Percentiles rank a stretch among this genome's conserved stretches.
Conservation (phyloP, 345 rosid genomes). For the Citrus unshiu region DNA sequence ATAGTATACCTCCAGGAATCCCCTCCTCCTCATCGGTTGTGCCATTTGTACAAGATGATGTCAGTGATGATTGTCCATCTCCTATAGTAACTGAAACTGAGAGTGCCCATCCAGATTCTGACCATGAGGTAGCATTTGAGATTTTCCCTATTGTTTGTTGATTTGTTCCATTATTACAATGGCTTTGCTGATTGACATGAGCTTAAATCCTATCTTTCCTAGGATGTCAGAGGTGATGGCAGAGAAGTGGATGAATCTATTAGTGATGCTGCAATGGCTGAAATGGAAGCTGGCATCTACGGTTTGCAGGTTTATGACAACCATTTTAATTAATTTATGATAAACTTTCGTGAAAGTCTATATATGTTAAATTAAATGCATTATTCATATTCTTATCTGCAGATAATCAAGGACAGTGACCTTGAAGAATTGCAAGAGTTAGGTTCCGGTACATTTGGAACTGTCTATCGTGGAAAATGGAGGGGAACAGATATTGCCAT, state of each 20-base stretch:
- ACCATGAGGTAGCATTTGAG: slow-evolving; percentile 43
- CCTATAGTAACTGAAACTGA: slow-evolving; percentile 27
- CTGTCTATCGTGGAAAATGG: slow-evolving; percentile 91
- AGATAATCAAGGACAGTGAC: slow-evolving; percentile 76
- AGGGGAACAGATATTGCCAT: slow-evolving; percentile 97
- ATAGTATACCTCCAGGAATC: slow-evolving; percentile 32
- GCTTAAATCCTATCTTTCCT: slow-evolving; percentile 8
- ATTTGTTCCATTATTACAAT: not conserved
- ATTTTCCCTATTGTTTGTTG: not conserved
- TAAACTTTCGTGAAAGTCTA: not conserved
- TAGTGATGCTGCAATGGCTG: slow-evolving; percentile 60
- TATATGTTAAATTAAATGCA: not conserved
- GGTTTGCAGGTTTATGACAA: slow-evolving; percentile 61
- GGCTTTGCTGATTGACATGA: slow-evolving; percentile 9
- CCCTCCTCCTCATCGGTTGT: slow-evolving; percentile 33
- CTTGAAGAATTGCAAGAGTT: slow-evolving; percentile 82
- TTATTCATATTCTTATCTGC: slow-evolving; percentile 1
- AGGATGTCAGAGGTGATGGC: slow-evolving; percentile 41
- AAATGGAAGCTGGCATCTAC: slow-evolving; percentile 67
- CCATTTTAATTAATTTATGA: not conserved
- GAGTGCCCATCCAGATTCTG: slow-evolving; percentile 30
- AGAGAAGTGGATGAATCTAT: slow-evolving; percentile 40
- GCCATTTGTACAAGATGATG: slow-evolving; percentile 41
- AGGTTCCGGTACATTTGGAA: slow-evolving; percentile 94
- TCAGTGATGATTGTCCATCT: slow-evolving; percentile 32